Conservation (phyloP, 2,329 filamentous ascomycete species). For the Fonsecaea monophora region DNA sequence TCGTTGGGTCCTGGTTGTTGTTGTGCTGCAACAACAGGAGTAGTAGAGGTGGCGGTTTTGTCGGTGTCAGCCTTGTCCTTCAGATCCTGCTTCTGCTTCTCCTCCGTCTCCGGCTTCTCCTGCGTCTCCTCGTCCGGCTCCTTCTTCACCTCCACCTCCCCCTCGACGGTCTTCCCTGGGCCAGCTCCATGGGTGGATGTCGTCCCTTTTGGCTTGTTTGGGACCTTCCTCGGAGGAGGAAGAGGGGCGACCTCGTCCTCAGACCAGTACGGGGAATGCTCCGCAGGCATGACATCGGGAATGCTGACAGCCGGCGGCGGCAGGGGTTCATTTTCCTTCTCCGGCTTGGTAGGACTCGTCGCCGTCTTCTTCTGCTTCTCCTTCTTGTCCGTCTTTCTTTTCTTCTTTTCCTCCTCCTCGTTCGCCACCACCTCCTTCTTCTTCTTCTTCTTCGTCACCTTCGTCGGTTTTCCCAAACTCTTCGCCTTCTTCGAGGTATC, state of each 20-base stretch:
- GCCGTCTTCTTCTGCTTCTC: not conserved
- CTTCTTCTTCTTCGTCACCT: too few relatives aligned
- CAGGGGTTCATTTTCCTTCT: not conserved
- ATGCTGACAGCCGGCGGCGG: too few relatives aligned
- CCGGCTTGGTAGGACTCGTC: not conserved
- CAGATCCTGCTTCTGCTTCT: not conserved
- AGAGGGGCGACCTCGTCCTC: too few relatives aligned
- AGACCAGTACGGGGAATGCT: too few relatives aligned
- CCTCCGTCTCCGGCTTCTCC: not conserved
- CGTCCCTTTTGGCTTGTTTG: not conserved
- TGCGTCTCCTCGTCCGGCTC: not conserved
- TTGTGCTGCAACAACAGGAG: too few relatives aligned
- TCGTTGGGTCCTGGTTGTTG: constrained; percentile 6
- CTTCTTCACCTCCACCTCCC: not conserved
- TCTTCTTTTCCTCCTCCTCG: not conserved
- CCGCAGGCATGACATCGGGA: too few relatives aligned
- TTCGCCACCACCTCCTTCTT: too few relatives aligned
- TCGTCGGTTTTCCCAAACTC: not conserved
- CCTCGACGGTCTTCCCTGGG: not conserved
- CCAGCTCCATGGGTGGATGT: too few relatives aligned
- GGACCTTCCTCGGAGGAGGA: too few relatives aligned
- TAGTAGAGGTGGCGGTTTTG: not conserved
- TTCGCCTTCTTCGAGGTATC: not conserved
- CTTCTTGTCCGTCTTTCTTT: not conserved
- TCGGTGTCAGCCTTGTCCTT: not conserved